Evolutionary conservation across 2,329 filamentous ascomycete species (phyloP).

Genomic region (Parastagonospora nodorum): DNA sequence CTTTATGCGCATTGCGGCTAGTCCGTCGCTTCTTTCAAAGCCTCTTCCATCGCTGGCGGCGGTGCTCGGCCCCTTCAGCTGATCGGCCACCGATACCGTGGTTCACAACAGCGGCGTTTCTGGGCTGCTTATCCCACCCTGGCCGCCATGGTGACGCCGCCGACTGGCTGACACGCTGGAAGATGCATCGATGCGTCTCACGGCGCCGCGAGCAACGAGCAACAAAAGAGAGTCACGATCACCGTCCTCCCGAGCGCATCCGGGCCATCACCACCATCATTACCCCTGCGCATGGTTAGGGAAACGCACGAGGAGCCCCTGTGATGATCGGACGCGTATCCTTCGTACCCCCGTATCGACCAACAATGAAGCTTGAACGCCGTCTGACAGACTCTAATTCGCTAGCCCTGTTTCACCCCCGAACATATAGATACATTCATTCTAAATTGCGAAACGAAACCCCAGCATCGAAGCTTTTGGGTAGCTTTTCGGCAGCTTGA

Average conservation of each 20-base stretch:
- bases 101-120: slow-evolving; percentile 7
- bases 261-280: not conserved
- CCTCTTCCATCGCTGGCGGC: slow-evolving; percentile 15
- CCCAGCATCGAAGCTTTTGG: not conserved
- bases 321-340: not conserved
- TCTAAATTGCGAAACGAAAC: not conserved
- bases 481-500: not conserved
- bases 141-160: not conserved
- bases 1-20: slow-evolving; percentile 20
- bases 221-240: not conserved
- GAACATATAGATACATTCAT: not conserved
- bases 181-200: no score
- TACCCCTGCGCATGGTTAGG: not conserved
- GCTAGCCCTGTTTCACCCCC: not conserved
- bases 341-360: not conserved
- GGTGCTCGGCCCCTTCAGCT: slow-evolving; percentile 7
- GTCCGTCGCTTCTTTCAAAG: slow-evolving; percentile 13
- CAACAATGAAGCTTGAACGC: not conserved
- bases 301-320: not conserved
- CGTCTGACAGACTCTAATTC: no score
- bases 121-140: slow-evolving; percentile 9
- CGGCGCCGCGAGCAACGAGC: no score
- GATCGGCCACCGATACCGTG: slow-evolving; percentile 13
- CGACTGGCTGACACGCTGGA: slow-evolving; percentile 4
- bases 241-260: not conserved